These are phyloP conservation scores for Clausena lansium DNA, from an alignment of 345 rosid species.

Conservation along the genomic window DNA sequence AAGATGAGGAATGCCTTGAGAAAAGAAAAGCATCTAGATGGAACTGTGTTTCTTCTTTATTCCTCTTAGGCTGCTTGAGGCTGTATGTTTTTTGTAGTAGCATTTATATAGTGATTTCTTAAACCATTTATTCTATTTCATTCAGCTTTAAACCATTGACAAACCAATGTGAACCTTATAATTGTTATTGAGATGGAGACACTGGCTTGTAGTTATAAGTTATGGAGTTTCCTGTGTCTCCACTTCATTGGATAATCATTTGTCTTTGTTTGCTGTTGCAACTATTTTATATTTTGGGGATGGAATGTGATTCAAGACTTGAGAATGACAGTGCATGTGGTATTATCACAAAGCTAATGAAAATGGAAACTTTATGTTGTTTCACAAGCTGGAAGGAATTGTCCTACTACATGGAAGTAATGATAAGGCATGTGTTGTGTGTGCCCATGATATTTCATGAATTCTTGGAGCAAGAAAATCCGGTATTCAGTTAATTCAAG, in stretches of 20 bases:
- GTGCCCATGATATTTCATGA: neutral
- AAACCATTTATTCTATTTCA: neutral
- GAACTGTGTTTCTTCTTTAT: neutral
- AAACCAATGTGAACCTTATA: neutral
- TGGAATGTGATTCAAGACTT: neutral
- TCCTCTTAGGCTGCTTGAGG: neutral
- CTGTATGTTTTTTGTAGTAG: neutral
- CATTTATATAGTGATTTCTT: neutral
- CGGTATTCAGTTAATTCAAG: neutral
- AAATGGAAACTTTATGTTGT: neutral
- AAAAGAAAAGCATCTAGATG: neutral
- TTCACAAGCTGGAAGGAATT: neutral
- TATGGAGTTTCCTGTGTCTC: neutral
- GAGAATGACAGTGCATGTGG: neutral
- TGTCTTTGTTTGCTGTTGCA: neutral
- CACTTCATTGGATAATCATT: neutral
- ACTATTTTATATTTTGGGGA: neutral
- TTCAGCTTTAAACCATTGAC: neutral
- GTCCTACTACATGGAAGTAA: neutral
- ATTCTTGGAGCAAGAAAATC: neutral
- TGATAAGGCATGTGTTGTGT: neutral
- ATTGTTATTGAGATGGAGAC: neutral
- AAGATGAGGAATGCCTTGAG: no score
- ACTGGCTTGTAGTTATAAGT: neutral
- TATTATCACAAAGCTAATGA: neutral